These are phyloP conservation scores for Lentinula raphanica DNA, from an alignment of 768 basidiomycete species.

Conservation along the genomic window DNA sequence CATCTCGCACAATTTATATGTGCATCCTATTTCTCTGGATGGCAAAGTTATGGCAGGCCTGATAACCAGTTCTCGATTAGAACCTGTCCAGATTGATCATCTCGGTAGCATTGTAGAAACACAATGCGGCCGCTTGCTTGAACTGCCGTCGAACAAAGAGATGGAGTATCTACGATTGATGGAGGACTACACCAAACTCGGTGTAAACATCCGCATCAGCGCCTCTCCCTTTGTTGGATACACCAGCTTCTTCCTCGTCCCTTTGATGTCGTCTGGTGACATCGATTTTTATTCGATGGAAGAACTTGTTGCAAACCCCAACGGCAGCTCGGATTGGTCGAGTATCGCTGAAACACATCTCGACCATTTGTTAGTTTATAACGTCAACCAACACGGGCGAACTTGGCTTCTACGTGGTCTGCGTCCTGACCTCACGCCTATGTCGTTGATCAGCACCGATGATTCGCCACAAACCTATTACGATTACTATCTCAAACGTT, in stretches of 20 bases:
- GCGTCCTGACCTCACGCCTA: slow-evolving; percentile 61
- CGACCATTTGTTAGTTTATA: slow-evolving; percentile 48
- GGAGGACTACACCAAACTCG: slow-evolving; percentile 59
- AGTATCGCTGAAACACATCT: slow-evolving; percentile 43
- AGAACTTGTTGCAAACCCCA: slow-evolving; percentile 40
- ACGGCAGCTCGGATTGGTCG: slow-evolving; percentile 53
- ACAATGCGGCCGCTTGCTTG: slow-evolving; percentile 27
- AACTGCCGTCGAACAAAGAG: slow-evolving; percentile 42
- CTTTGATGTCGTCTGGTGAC: slow-evolving; percentile 42
- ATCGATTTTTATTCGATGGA: slow-evolving; percentile 59
- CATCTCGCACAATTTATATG: slow-evolving; percentile 47
- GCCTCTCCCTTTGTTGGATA: slow-evolving; percentile 46
- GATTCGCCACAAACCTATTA: slow-evolving; percentile 43
- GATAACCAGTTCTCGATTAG: slow-evolving; percentile 59
- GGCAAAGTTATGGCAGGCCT: slow-evolving; percentile 52
- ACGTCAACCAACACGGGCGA: slow-evolving; percentile 50
- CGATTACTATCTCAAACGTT: slow-evolving; percentile 54
- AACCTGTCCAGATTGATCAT: slow-evolving; percentile 37
- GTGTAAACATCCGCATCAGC: slow-evolving; percentile 60
- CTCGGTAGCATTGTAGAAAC: slow-evolving; percentile 30
- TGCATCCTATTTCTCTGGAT: slow-evolving; percentile 56
- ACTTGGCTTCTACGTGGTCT: slow-evolving; percentile 51
- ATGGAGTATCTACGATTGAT: slow-evolving; percentile 44
- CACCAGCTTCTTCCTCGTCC: slow-evolving; percentile 62
- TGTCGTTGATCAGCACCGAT: slow-evolving; percentile 44